Conservation (phyloP, 1,284 basidiomycete genomes). For the Ustilago trichophora region DNA sequence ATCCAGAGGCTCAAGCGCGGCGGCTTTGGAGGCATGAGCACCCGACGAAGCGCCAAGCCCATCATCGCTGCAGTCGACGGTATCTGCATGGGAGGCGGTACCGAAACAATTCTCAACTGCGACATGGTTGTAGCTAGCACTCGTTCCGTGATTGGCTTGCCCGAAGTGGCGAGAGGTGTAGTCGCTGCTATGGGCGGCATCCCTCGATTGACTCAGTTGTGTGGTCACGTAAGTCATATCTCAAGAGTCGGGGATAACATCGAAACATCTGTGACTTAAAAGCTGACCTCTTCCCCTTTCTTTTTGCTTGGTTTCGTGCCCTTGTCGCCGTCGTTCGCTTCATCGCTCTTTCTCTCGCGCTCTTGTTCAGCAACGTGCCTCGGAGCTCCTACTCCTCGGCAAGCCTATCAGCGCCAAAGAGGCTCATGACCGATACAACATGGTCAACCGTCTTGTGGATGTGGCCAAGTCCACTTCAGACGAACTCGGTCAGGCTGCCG, state of each 20-base stretch:
- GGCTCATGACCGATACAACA: constrained; percentile 76
- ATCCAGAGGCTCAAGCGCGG: constrained; percentile 65
- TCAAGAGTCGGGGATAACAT: no score
- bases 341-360: no score
- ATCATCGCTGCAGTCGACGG: constrained; percentile 85
- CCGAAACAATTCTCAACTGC: constrained; percentile 81
- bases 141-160: constrained; percentile 78
- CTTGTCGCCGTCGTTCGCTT: no score
- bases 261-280: no score
- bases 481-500: constrained; percentile 71
- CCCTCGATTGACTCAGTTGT: constrained; percentile 60
- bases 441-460: constrained; percentile 67
- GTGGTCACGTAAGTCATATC: constrained; percentile 55
- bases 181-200: constrained; percentile 78
- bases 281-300: no score
- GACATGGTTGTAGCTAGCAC: constrained; percentile 81
- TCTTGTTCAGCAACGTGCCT: constrained; percentile 72
- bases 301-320: no score
- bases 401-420: constrained; percentile 75
- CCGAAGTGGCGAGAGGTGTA: constrained; percentile 83
- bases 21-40: constrained; percentile 80
- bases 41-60: constrained; percentile 75
- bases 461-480: constrained; percentile 69
- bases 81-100: constrained; percentile 80
- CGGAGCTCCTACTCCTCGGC: constrained; percentile 80